A percentile compares a stretch with the other conserved stretches of the same genome.
Evolutionary conservation across 495 filamentous ascomycete genomes (phyloP).

Genomic region (Hypoxylon rickii): DNA sequence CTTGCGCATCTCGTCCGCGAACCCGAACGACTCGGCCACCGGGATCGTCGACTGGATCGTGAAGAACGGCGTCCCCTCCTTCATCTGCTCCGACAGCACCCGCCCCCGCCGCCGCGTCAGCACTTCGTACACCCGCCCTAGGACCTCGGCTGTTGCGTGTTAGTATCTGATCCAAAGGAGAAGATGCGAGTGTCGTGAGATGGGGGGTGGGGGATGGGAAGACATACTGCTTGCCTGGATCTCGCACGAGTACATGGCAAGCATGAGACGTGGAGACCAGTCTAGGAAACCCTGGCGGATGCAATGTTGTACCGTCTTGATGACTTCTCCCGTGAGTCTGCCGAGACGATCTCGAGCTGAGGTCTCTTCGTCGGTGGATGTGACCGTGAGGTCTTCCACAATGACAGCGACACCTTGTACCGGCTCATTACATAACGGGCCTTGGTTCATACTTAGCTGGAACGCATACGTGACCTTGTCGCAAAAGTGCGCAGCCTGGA

Average conservation of each 20-base stretch:
- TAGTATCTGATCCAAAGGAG: constrained; percentile 8
- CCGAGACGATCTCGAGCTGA: constrained; percentile 69
- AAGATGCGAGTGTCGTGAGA: background rate
- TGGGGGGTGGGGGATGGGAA: background rate
- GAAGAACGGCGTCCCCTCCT: constrained; percentile 96
- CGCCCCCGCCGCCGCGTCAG: constrained; percentile 88
- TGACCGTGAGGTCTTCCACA: constrained; percentile 75
- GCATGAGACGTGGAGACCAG: constrained; percentile 90
- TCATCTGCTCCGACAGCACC: constrained; percentile 87
- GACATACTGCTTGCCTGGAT: constrained; percentile 89
- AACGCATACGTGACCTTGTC: constrained; percentile 93
- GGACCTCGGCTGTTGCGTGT: constrained; percentile 72
- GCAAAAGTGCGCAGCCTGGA: constrained; percentile 73
- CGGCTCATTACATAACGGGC: constrained; percentile 90
- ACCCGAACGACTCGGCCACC: constrained; percentile 93
- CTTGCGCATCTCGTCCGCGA: constrained; percentile 94
- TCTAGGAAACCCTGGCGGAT: constrained; percentile 89
- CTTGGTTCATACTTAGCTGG: constrained; percentile 87
- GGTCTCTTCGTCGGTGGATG: constrained; percentile 59
- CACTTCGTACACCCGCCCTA: constrained; percentile 92
- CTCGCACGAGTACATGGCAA: constrained; percentile 98
- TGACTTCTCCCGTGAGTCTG: constrained; percentile 86
- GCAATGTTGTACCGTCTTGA: constrained; percentile 82
- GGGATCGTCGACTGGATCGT: constrained; percentile 85
- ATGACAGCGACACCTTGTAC: constrained; percentile 93